A percentile compares a stretch with the other conserved stretches of the same genome.
These are phyloP conservation scores for Microdochium bolleyi DNA, from an alignment of 2,329 filamentous ascomycete species.

Conservation along the genomic window DNA sequence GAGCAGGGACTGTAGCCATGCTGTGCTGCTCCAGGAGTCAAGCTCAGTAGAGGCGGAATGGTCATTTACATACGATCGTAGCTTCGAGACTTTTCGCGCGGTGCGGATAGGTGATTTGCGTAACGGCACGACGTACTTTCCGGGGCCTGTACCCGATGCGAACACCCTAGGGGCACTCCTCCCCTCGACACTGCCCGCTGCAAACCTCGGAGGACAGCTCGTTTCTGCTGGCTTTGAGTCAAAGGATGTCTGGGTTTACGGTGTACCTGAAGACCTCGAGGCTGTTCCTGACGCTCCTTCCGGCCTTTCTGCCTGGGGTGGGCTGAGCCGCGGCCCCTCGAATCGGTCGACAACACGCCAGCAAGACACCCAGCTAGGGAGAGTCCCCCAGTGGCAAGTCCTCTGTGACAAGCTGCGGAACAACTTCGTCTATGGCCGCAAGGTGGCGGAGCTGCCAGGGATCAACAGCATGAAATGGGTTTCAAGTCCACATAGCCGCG, in stretches of 20 bases:
- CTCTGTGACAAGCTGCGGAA: conserved; percentile 63
- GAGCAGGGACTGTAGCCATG: conserved; percentile 72
- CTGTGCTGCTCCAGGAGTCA: conserved; percentile 58
- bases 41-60: conserved; percentile 60
- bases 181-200: conserved; percentile 62
- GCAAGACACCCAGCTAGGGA: conserved; percentile 24
- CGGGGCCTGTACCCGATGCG: conserved; percentile 53
- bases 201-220: conserved; percentile 62
- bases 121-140: conserved; percentile 74
- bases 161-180: conserved; percentile 48
- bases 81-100: conserved; percentile 70
- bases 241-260: conserved; percentile 71
- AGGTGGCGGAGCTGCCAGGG: conserved; percentile 56
- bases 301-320: conserved; percentile 17
- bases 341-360: conserved; percentile 27
- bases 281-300: conserved; percentile 39
- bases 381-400: conserved; percentile 60
- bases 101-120: conserved; percentile 67
- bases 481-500: conserved; percentile 39
- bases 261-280: conserved; percentile 66
- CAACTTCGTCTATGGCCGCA: conserved; percentile 60
- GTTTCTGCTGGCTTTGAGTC: conserved; percentile 67
- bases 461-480: conserved; percentile 69
- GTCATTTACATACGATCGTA: conserved; percentile 71
- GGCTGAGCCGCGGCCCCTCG: conserved; percentile 20